Evolutionary conservation across 1,139 yeast genomes (phyloP), one percentile per base, ranked within the genome.

Genomic region (Blastobotrys indianensis): DNA sequence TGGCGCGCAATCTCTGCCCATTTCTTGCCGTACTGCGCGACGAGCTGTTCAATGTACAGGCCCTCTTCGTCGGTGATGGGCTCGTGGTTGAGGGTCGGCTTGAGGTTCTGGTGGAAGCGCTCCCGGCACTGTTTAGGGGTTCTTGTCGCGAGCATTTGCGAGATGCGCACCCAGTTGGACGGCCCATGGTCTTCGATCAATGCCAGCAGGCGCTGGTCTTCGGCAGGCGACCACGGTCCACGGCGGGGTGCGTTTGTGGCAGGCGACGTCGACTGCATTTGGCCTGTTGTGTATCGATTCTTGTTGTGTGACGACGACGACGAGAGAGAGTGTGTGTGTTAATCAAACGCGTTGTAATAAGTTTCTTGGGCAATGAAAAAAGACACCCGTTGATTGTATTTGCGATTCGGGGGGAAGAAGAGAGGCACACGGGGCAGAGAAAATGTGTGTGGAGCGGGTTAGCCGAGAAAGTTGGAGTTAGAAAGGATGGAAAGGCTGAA

Each of bases 1-100:
- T 86, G 95, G 44, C 95, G 76, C 23, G 95, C 87, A 43, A 88
- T 88, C 61, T 86, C 95, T 1, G 96, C 96, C 97, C 97, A 88
- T 59, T 85, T 78, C 64, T 87, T 86, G 44, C 97, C 97, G 61
- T 85, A 78, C 55, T 79, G 77, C 9, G 75, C 77, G 38, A 88
- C 96, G 47, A 88, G 73, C 53, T 79, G 79, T 65, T 87, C 95
- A 52, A 88, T 88, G 52, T 80, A 69, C 41, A 74, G 77, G 31
- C 96, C 96, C 64, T 88, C 97, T 57, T 86, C 94, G 13, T 79
- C 76, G 7, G 94, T 75, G 46, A 88, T 88, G 8, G 96, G 96
- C 38, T 83, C 70, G 57, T 90, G 77, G 64, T 86, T 86, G 51
- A 88, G 73, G 17, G 82, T 71, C 5, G 96, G 96, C 64, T 88